Base-by-base conservation (phyloP, 768 basidiomycete species). In the Termitomyces sp. region DNA sequence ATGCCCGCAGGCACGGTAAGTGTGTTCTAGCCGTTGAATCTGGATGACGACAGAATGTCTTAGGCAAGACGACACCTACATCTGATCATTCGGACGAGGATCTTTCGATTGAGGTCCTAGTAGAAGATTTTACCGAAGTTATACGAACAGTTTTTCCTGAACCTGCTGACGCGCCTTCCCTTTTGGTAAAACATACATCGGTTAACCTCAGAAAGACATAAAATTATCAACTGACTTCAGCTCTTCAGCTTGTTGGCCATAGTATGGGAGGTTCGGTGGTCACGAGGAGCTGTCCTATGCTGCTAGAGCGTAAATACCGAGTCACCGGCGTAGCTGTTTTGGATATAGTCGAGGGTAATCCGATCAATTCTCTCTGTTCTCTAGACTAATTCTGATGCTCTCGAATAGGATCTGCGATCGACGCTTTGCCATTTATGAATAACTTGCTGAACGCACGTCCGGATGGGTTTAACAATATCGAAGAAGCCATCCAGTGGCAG, bases 401-500 rank as follows among this genome's bases (percentile, higher is more conserved):
- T 55, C 50, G 51, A 52, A 6, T 67, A 94, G 94, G 95, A 13
- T 91, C 94, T 27, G 95, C 97, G 0, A 76, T 98, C 33, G 97
- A 98, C 47, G 93, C 95, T 1, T 81, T 99, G 13, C 92, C 93
- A 0, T 84, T 91, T 65, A 99, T 99, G 97, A 86, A 91, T 60
- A 85, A 79, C 44, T 83, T 98, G 37, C 80, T 99, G 33, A 88
- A 90, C 58, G 83, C 87, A 30, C 84, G 95, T 12, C 97, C 96
- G 7, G 87, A 86, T 50, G 88, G 89, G 0, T 99, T 98, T 70
- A 82, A 84, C 55, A 90, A 83, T 46, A 73, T 88, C 8, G 90
- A 95, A 68, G 89, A 89, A 54, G 95, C 90, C 0, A 85, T 99
- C 44, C 87, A 92, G 60, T 99, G 97, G 97, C 96, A 98, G 95